Evolutionary conservation across 345 rosid species (phyloP), one percentile per base, ranked within the genome.

Genomic region (Gossypium mustelinum): DNA sequence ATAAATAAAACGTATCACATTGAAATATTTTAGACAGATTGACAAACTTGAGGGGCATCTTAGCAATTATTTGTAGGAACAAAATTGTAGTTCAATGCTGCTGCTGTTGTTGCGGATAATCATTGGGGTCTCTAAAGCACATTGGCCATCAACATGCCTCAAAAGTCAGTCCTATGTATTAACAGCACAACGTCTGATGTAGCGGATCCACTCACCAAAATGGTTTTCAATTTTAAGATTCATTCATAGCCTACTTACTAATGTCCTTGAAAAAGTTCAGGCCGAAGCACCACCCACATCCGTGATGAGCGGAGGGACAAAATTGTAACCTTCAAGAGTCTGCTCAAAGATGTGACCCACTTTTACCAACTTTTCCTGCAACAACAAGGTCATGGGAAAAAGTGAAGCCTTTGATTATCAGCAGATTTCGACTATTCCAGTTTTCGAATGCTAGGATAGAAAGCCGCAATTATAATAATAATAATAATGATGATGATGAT

Each of bases 291-390:
- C 74, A 24, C 73, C 80, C 25, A 78, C 74, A 20, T 76, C 80
- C 25, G 79, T 77, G 16, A 86, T 68, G 50, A 88, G 52, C 17
- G 97, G 97, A 62, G 98, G 97, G 69, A 94, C 76, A 83, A 94
- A 94, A 69, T 79, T 83, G 83, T 73, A 80, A 65, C 84, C 89
- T 79, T 77, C 80, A 47, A 90, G 90, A 44, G 98, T 94, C 82
- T 94, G 96, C 89, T 94, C 97, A 89, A 94, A 94, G 73, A 92
- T 78, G 77, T 92, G 94, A 29, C 90, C 97, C 22, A 90, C 89
- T 82, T 81, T 89, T 57, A 92, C 83, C 86, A 94, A 57, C 76
- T 84, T 92, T 73, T 70, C 93, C 98, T 92, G 87, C 75, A 86
- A 29, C 48, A 27, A 60, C n/a, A 3, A 11, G 1, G 47, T 13